Evolutionary conservation across 2,329 filamentous ascomycete species (phyloP), one percentile per base, ranked within the genome.

Genomic region (Xylaria sp.): DNA sequence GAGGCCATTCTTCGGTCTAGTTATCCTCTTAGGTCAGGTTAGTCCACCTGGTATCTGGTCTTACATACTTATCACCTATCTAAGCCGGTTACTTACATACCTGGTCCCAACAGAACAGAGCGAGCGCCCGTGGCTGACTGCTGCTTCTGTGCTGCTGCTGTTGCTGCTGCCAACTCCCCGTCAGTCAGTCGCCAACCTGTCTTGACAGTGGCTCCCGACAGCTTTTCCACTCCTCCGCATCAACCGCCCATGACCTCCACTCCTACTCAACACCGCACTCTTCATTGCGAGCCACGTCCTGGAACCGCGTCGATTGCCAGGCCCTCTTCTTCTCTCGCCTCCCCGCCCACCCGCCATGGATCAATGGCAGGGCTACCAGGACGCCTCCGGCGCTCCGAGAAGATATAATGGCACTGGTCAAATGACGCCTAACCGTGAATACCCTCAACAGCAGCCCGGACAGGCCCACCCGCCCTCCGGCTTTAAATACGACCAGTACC

Each of bases 401-500:
- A 88, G 90, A 82, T 91, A 89, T 80, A 79, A 77, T 68, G 76
- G 73, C 64, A 73, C 65, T 71, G 76, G 64, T 71, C 78, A 78
- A 68, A 75, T 77, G 73, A 77, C 76, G 57, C 72, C 75, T 47
- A 71, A 69, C 53, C 74, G 77, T 56, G 77, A 79, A 70, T 79
- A 78, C 64, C 54, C 72, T 62, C 76, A 76, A 67, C 77, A 78
- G 61, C 57, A 76, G 59, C 32, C 69, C n/a, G 72, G 45, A 30
- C 75, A 77, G 58, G 67, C 64, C 27, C 77, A 88, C 77, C 83
- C 87, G 68, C 85, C 88, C 57, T 83, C 85, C 72, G 85, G 84
- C 77, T 92, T 88, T 81, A 89, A 89, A 73, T 92, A 92, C 79
- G 89, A 92, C 74, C 85, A 89, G 76, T 92, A 91, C 78, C 88